A percentile compares a stretch with the other conserved stretches of the same genome.
Conservation (phyloP, 2,329 filamentous ascomycete genomes). For the Colletotrichum somersetense region DNA sequence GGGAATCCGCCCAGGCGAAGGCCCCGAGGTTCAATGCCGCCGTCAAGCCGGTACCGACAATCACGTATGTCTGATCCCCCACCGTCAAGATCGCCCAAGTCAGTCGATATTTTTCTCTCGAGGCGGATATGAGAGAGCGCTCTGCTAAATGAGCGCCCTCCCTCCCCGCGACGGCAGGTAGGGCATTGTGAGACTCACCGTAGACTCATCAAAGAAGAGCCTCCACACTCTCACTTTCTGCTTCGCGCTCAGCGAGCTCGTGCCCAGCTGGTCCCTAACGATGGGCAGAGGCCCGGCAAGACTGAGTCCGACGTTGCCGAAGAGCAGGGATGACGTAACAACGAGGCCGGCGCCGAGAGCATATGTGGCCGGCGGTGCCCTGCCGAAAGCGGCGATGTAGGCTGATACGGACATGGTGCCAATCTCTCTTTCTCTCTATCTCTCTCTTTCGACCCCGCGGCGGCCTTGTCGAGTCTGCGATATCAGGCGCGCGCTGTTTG, state of each 20-base stretch:
- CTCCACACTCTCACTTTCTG: constrained; percentile 20
- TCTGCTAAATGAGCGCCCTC: not conserved
- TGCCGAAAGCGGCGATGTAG: constrained; percentile 15
- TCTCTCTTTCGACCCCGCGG: not conserved
- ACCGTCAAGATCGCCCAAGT: not conserved
- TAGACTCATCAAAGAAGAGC: constrained; percentile 13
- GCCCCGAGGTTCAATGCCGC: constrained; percentile 11
- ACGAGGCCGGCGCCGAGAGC: constrained; percentile 18
- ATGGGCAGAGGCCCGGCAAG: constrained; percentile 16
- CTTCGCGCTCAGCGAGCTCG: constrained; percentile 15
- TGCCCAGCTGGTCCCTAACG: constrained; percentile 19
- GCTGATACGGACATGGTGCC: constrained; percentile 14
- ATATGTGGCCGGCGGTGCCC: constrained; percentile 5
- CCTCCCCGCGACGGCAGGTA: too few species aligned
- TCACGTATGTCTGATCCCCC: not conserved
- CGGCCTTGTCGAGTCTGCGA: not conserved
- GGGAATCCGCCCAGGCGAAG: not conserved
- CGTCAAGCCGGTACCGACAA: constrained; percentile 13
- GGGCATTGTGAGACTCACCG: not conserved
- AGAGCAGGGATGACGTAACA: constrained; percentile 18
- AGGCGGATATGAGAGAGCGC: not conserved
- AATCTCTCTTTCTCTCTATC: not conserved
- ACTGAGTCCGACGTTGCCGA: constrained; percentile 13
- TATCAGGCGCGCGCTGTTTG: not conserved
- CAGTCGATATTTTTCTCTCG: not conserved